Base-by-base conservation (phyloP, 2,329 filamentous ascomycete species). In the Beauveria scarabaeidicola region DNA sequence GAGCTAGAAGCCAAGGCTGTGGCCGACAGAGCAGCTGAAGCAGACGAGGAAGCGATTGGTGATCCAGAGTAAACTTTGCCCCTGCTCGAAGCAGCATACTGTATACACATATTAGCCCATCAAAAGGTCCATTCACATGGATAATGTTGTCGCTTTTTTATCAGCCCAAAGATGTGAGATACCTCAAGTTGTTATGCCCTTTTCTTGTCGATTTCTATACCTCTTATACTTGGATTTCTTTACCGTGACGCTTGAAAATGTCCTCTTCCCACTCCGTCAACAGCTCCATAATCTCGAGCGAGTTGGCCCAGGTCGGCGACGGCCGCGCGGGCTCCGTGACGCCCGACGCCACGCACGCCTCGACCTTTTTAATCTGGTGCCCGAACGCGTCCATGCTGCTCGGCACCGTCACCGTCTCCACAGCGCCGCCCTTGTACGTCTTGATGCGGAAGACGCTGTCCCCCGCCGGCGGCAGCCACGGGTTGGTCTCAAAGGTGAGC, bases 1-100 rank as follows among this genome's bases (percentile, higher is more conserved):
- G 84, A 91, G 64, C 81, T 96, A 62, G 87, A 91, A 71, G 79
- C 81, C 27, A 73, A 73, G 46, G 70, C 72, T 17, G 66, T 66
- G 17, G 70, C 66, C 6, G 68, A 68, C 38, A 66, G 61, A 1
- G 63, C 64, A 6, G 60, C 63, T 15, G 62, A 63, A 19, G 64
- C 69, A 19, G 63, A 66, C 21, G 61, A 56, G 13, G 63, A 59
- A 2, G 11, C 23, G 3, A 40, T 29, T 23, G 53, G 48, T 17
- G 77, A 78, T 61, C 77, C 77, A 3, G 77, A 78, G 66, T 78
- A 71, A 65, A 54, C 36, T 17, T 5, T 43, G n/a, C 13, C 21
- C 32, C 15, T 21, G n/a, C 5, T 44, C 7, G 38, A 50, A 52
- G 27, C 52, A 57, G 48, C 21, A 46, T 41, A 59, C 21, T 27